Conservation (phyloP, 2,329 filamentous ascomycete species). For the Graphilbum fragrans region DNA sequence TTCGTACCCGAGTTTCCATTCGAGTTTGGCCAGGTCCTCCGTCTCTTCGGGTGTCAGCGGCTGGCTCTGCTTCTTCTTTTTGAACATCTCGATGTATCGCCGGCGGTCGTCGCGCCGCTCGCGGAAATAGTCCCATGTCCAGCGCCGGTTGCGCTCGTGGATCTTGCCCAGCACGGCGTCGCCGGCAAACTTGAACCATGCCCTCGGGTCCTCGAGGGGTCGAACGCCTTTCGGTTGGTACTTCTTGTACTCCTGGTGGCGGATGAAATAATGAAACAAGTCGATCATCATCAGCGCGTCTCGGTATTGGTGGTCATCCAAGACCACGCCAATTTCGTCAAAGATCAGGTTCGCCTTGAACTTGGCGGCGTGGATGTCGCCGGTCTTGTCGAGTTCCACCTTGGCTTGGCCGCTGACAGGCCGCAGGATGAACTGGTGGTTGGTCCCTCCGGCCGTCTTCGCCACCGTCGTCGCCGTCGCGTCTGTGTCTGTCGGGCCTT, state of each 20-base stretch:
- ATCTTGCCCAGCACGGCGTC: slow-evolving; percentile 87
- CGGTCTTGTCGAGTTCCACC: slow-evolving; percentile 88
- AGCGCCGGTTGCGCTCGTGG: slow-evolving; percentile 81
- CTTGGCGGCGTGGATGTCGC: slow-evolving; percentile 64
- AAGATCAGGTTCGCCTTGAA: slow-evolving; percentile 87
- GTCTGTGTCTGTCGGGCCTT: background rate
- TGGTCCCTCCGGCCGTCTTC: slow-evolving; percentile 12
- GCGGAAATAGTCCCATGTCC: slow-evolving; percentile 93
- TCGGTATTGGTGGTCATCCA: slow-evolving; percentile 95
- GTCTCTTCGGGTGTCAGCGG: slow-evolving; percentile 59
- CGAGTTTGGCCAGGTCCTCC: slow-evolving; percentile 62
- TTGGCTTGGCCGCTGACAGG: slow-evolving; percentile 93
- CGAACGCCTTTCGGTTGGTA: slow-evolving; percentile 70
- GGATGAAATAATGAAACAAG: slow-evolving; percentile 94
- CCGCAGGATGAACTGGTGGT: slow-evolving; percentile 89
- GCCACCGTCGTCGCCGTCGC: background rate
- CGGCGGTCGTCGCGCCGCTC: slow-evolving; percentile 83
- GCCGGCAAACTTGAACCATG: slow-evolving; percentile 87
- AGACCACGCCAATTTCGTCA: slow-evolving; percentile 93
- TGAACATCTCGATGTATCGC: slow-evolving; percentile 88
- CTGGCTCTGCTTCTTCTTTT: slow-evolving; percentile 72
- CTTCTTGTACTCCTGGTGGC: slow-evolving; percentile 94
- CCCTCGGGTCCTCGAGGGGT: slow-evolving; percentile 79
- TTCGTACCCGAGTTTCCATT: slow-evolving; percentile 84
- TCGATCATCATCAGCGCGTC: slow-evolving; percentile 98